Percentiles rank a stretch among this genome's conserved stretches.
Evolutionary conservation across 768 basidiomycete genomes (phyloP).

Genomic region (Lanmaoa pseudosensibilis): DNA sequence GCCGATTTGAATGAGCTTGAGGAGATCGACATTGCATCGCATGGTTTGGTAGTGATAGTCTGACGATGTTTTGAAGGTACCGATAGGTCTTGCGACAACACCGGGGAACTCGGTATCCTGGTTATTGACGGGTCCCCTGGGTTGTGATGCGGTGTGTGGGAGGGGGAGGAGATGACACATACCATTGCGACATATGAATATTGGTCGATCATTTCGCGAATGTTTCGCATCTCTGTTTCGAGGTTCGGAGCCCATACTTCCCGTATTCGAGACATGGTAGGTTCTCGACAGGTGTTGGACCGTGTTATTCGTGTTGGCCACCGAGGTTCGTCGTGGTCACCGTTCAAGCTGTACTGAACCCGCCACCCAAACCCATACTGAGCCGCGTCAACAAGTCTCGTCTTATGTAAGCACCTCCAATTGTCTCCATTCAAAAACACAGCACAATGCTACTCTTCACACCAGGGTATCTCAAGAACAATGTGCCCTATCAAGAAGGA

Average conservation of each 20-base stretch:
- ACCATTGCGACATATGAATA: constrained; percentile 98
- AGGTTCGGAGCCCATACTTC: constrained; percentile 97
- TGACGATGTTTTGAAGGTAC: constrained; percentile 91
- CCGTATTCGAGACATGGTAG: constrained; percentile 76
- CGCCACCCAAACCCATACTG: constrained; percentile 13
- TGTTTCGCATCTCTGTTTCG: constrained; percentile 86
- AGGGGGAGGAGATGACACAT: constrained; percentile 30
- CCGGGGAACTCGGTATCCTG: constrained; percentile 99
- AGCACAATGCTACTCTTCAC: not conserved
- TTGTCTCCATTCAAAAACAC: not conserved
- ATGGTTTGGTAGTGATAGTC: constrained; percentile 99
- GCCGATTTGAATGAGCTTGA: constrained; percentile 97
- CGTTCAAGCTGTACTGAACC: constrained; percentile 8
- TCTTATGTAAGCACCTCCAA: constrained; percentile 29
- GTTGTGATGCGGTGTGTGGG: constrained; percentile 2
- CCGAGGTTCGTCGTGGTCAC: constrained; percentile 24
- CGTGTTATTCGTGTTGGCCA: constrained; percentile 1
- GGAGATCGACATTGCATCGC: constrained; percentile 97
- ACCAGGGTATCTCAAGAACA: constrained; percentile 15
- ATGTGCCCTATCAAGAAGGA: constrained; percentile 17
- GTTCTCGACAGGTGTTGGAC: constrained; percentile 3
- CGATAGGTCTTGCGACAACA: constrained; percentile 96
- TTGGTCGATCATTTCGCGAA: constrained; percentile 82
- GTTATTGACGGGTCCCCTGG: constrained; percentile 8
- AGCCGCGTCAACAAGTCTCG: constrained; percentile 20